Evolutionary conservation across 371 early-diverging fungal species (phyloP).

Genomic region (Rhizomucor miehei): DNA sequence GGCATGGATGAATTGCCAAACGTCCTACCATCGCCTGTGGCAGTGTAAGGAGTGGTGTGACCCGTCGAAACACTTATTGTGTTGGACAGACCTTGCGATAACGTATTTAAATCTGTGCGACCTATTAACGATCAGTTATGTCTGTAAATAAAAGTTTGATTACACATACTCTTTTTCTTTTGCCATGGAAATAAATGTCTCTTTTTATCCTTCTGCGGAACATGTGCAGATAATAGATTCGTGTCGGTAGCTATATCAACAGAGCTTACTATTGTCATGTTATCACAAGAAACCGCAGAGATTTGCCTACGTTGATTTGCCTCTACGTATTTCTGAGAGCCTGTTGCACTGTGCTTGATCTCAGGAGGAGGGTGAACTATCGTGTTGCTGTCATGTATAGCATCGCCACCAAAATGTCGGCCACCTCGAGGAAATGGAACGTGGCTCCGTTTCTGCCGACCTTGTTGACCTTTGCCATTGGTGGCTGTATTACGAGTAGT

Average conservation of each 20-base stretch:
- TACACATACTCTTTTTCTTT: conserved; percentile 29
- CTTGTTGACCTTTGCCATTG: conserved; percentile 2
- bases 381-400: not conserved
- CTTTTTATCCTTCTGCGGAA: conserved; percentile 29
- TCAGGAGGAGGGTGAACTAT: not conserved
- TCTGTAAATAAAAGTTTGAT: not conserved
- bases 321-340: not conserved
- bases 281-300: not conserved
- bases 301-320: not conserved
- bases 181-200: conserved; percentile 27
- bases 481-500: conserved; percentile 8
- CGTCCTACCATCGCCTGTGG: not conserved
- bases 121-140: conserved; percentile 7
- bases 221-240: conserved; percentile 12
- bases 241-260: conserved; percentile 10
- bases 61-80: conserved; percentile 2
- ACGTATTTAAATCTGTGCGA: conserved; percentile 11
- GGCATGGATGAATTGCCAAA: conserved; percentile 7
- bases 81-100: conserved; percentile 3
- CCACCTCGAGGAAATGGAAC: conserved; percentile 17
- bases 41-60: not conserved
- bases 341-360: not conserved
- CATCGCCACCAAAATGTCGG: conserved; percentile 13
- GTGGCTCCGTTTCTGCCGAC: conserved; percentile 7
- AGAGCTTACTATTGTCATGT: not conserved